phyloP scores from a whole-genome alignment of 208 protist species.

The Phytomonas francai region DNA sequence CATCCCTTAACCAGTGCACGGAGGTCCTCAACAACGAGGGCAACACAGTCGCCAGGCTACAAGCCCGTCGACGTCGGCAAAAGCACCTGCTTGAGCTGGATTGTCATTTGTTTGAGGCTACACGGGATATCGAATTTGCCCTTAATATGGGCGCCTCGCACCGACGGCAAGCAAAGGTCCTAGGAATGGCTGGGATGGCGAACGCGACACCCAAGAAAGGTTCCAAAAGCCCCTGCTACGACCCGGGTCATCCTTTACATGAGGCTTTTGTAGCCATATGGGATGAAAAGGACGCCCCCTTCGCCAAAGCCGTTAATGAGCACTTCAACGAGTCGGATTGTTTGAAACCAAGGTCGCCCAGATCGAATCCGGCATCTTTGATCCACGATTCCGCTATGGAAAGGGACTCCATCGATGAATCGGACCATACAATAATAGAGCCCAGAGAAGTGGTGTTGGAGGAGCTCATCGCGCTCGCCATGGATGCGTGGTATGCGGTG shows the following conservation, averaged over 20 bases:
- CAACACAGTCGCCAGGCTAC: slow-evolving; percentile 37
- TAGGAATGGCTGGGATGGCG: slow-evolving; percentile 27
- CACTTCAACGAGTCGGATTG: neutral
- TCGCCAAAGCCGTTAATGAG: neutral
- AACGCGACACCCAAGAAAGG: slow-evolving; percentile 1
- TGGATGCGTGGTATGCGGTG: slow-evolving; percentile 80
- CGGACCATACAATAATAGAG: neutral
- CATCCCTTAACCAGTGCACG: slow-evolving; percentile 51
- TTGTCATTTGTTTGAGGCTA: slow-evolving; percentile 62
- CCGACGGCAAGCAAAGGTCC: slow-evolving; percentile 46
- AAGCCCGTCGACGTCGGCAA: slow-evolving; percentile 36
- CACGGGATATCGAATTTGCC: slow-evolving; percentile 71
- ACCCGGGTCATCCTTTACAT: slow-evolving; percentile 46
- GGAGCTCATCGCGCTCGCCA: slow-evolving; percentile 65
- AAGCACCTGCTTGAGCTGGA: slow-evolving; percentile 70
- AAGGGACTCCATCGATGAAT: neutral
- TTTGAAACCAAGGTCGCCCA: neutral
- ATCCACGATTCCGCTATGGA: neutral
- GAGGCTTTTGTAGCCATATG: slow-evolving; percentile 30
- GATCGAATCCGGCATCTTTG: neutral
- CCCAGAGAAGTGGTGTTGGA: slow-evolving; percentile 28
- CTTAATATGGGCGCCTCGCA: slow-evolving; percentile 57
- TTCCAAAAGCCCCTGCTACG: slow-evolving; percentile 6
- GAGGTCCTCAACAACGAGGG: slow-evolving; percentile 66
- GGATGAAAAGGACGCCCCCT: slow-evolving; percentile 9